Evolutionary conservation across 768 basidiomycete species (phyloP).

Genomic region (Neoboletus subvelutipes): DNA sequence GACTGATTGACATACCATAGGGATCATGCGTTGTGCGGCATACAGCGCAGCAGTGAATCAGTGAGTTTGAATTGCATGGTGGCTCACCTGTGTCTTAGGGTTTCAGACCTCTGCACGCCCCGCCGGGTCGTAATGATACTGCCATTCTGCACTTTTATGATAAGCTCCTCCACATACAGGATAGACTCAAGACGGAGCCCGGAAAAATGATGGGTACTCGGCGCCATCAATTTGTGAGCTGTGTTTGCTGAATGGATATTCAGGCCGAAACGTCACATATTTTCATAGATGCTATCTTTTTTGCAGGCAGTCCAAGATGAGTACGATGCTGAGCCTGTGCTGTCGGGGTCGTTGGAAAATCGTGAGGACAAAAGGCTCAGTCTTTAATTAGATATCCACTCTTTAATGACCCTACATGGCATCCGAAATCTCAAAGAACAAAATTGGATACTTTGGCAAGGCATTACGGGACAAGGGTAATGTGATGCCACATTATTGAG

Average conservation of each 20-base stretch:
- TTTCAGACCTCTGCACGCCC: conserved; percentile 43
- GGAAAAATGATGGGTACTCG: conserved; percentile 68
- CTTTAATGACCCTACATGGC: not conserved
- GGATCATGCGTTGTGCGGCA: conserved; percentile 68
- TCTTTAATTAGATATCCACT: not conserved
- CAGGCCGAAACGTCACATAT: conserved; percentile 3
- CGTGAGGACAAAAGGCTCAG: not conserved
- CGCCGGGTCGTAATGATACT: conserved; percentile 49
- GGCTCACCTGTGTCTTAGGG: not conserved
- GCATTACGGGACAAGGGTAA: not conserved
- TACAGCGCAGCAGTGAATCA: conserved; percentile 56
- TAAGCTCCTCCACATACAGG: conserved; percentile 74
- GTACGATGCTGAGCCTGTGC: conserved; percentile 27
- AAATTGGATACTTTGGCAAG: not conserved
- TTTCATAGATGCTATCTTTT: conserved; percentile 60
- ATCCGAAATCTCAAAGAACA: not conserved
- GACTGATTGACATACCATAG: conserved; percentile 25
- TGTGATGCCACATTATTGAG: not conserved
- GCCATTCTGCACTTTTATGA: conserved; percentile 85
- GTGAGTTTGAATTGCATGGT: conserved; percentile 27
- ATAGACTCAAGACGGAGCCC: conserved; percentile 72
- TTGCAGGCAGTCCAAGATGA: conserved; percentile 58
- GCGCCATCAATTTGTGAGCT: conserved; percentile 67
- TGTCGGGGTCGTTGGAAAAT: not conserved
- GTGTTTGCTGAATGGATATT: not conserved